Conservation (phyloP, 805 yeast species). For the Cyberlindnera suaveolens region DNA sequence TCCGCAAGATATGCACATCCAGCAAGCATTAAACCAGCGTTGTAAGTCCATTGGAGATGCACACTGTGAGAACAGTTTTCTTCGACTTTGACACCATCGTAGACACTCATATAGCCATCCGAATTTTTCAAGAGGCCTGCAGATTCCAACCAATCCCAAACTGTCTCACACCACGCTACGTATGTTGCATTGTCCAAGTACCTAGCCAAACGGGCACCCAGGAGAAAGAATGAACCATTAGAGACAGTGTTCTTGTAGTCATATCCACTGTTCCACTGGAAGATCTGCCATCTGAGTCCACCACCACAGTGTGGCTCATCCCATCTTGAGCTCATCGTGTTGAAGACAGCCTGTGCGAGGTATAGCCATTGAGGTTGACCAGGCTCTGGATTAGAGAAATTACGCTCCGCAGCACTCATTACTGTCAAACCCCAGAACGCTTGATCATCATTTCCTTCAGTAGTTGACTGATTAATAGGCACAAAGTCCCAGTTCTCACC, state of each 20-base stretch:
- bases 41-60: conserved; percentile 56
- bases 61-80: conserved; percentile 44
- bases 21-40: conserved; percentile 56
- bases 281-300: conserved; percentile 95
- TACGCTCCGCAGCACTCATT: conserved; percentile 87
- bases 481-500: conserved; percentile 73
- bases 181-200: conserved; percentile 73
- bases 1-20: conserved; percentile 70
- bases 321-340: conserved; percentile 90
- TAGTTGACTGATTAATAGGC: conserved; percentile 81
- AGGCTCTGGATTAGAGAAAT: conserved; percentile 63
- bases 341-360: conserved; percentile 83
- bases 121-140: conserved; percentile 32
- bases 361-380: conserved; percentile 72
- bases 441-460: conserved; percentile 98
- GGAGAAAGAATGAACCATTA: conserved; percentile 84
- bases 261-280: conserved; percentile 89
- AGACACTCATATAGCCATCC: conserved; percentile 34
- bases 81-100: conserved; percentile 51
- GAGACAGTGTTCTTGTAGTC: conserved; percentile 87
- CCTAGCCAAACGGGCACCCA: conserved; percentile 82
- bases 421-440: conserved; percentile 95
- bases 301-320: conserved; percentile 79
- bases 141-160: conserved; percentile 76
- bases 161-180: conserved; percentile 63